Conservation (phyloP, 2,329 filamentous ascomycete species). For the Teratosphaeriaceae sp. region DNA sequence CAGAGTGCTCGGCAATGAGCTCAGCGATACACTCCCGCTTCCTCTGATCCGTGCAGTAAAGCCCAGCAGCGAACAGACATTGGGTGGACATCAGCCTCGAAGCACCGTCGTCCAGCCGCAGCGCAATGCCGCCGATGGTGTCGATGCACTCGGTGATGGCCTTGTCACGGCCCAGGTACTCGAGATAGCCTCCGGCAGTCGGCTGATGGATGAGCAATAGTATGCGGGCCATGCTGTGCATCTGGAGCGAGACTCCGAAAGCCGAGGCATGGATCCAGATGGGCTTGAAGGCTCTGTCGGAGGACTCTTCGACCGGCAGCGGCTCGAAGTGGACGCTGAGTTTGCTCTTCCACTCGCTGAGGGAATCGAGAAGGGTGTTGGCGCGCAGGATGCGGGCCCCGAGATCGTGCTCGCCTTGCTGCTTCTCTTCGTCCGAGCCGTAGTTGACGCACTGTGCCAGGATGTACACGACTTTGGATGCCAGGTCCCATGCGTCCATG, state of each 20-base stretch:
- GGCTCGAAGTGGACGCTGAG: constrained; percentile 41
- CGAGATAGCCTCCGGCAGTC: constrained; percentile 43
- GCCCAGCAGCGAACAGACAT: constrained; percentile 37
- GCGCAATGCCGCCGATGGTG: constrained; percentile 45
- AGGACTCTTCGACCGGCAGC: constrained; percentile 35
- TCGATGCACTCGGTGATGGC: constrained; percentile 43
- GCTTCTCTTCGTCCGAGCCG: constrained; percentile 46
- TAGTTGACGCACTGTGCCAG: constrained; percentile 54
- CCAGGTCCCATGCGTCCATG: constrained; percentile 48
- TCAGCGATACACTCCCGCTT: constrained; percentile 34
- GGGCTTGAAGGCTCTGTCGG: constrained; percentile 40
- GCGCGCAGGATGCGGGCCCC: constrained; percentile 34
- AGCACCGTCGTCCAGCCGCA: constrained; percentile 36
- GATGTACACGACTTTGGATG: constrained; percentile 48
- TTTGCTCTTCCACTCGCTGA: constrained; percentile 45
- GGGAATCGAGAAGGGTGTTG: constrained; percentile 40
- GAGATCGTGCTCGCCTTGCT: constrained; percentile 36
- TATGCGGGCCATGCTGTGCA: constrained; percentile 48
- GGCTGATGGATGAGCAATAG: constrained; percentile 49
- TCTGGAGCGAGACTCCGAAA: constrained; percentile 43
- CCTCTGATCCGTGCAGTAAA: constrained; percentile 34
- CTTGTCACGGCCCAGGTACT: constrained; percentile 40
- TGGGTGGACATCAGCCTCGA: constrained; percentile 40
- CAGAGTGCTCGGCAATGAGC: constrained; percentile 33
- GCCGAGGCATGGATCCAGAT: constrained; percentile 47